These are phyloP conservation scores for Phlebiopsis flavidoalba DNA, from an alignment of 768 basidiomycete species.

Conservation along the genomic window DNA sequence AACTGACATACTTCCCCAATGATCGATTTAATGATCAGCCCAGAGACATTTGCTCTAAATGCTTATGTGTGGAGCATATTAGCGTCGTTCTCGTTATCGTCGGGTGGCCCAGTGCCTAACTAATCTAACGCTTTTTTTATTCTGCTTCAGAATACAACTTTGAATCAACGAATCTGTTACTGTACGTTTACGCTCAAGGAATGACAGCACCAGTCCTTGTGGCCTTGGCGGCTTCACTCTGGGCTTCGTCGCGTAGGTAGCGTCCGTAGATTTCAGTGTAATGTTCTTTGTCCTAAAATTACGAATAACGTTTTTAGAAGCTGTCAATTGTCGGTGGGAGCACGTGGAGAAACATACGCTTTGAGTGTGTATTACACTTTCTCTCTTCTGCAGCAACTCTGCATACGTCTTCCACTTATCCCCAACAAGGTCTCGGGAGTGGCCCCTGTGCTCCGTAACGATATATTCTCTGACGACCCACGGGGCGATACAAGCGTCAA, in stretches of 20 bases:
- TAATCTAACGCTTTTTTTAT: no score
- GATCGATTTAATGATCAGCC: no score
- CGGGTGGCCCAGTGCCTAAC: no score
- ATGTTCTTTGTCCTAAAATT: constrained; percentile 30
- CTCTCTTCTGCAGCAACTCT: constrained; percentile 31
- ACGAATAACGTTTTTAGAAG: background rate
- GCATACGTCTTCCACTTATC: constrained; percentile 39
- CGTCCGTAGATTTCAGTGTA: constrained; percentile 35
- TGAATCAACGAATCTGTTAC: background rate
- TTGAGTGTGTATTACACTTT: constrained; percentile 38
- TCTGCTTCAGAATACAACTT: no score
- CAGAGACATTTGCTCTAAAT: no score
- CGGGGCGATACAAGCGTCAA: constrained; percentile 49
- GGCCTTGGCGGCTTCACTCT: constrained; percentile 27
- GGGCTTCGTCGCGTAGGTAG: constrained; percentile 26
- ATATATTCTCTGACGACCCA: constrained; percentile 45
- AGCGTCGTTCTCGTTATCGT: no score
- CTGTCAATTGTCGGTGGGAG: background rate
- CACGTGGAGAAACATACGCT: constrained; percentile 4
- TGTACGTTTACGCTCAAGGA: constrained; percentile 11
- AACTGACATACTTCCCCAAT: no score
- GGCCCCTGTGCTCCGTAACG: constrained; percentile 40
- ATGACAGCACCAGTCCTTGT: constrained; percentile 21
- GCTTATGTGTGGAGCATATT: no score
- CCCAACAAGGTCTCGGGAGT: constrained; percentile 34